These are phyloP conservation scores for Scheffersomyces lignicola DNA, from an alignment of 1,139 yeast species.

Conservation along the genomic window DNA sequence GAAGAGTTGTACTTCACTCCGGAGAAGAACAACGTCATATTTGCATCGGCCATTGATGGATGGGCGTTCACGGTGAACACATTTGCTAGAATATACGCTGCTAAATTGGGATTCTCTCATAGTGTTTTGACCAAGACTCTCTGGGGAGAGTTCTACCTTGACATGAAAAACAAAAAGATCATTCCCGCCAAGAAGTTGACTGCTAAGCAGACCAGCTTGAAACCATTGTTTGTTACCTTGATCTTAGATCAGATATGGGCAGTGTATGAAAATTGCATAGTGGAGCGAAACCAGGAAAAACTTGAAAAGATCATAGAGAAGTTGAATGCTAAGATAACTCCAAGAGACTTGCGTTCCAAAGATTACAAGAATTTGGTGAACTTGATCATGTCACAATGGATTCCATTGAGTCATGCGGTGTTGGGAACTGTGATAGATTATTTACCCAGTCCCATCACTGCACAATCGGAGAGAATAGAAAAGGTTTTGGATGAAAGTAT, in stretches of 20 bases:
- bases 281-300: slow-evolving; percentile 68
- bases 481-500: slow-evolving; percentile 56
- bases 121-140: slow-evolving; percentile 78
- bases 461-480: slow-evolving; percentile 73
- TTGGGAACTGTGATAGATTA: slow-evolving; percentile 81
- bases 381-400: slow-evolving; percentile 88
- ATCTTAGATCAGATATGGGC: slow-evolving; percentile 93
- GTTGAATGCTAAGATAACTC: slow-evolving; percentile 64
- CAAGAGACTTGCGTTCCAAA: slow-evolving; percentile 79
- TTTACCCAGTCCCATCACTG: slow-evolving; percentile 76
- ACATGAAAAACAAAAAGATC: slow-evolving; percentile 85
- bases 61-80: slow-evolving; percentile 96
- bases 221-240: slow-evolving; percentile 85
- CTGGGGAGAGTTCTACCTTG: slow-evolving; percentile 94
- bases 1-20: slow-evolving; percentile 88
- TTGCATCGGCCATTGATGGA: slow-evolving; percentile 94
- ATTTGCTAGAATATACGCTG: slow-evolving; percentile 82
- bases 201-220: slow-evolving; percentile 49
- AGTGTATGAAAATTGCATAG: slow-evolving; percentile 69
- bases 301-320: slow-evolving; percentile 74
- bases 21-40: slow-evolving; percentile 84
- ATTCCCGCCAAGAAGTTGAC: slow-evolving; percentile 56
- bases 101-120: slow-evolving; percentile 81
- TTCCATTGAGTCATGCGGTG: slow-evolving; percentile 87
- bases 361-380: slow-evolving; percentile 66